Conservation (phyloP, 2,329 filamentous ascomycete genomes). For the Cadophora malorum region DNA sequence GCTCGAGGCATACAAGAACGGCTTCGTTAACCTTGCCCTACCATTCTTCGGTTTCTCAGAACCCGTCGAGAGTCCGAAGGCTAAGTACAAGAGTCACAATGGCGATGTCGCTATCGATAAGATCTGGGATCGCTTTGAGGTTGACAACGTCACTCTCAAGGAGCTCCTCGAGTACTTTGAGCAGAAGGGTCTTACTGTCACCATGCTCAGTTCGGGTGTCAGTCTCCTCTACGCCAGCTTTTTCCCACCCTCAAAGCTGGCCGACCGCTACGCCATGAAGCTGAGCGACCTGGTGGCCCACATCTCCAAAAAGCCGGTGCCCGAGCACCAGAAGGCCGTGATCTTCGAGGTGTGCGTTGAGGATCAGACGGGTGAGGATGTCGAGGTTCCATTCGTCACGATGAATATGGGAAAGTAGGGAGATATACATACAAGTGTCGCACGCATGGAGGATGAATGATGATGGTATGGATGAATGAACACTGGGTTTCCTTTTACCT, state of each 20-base stretch:
- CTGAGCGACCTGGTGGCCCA: constrained; percentile 87
- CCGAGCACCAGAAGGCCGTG: constrained; percentile 89
- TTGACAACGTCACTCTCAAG: constrained; percentile 81
- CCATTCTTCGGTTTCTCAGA: constrained; percentile 99
- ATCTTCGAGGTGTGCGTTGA: constrained; percentile 97
- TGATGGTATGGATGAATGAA: constrained; percentile 27
- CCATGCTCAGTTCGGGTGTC: constrained; percentile 97
- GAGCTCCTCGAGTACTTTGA: constrained; percentile 86
- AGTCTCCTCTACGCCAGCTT: constrained; percentile 94
- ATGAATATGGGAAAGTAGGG: constrained; percentile 60
- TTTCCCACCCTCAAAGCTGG: constrained; percentile 77
- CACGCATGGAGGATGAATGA: constrained; percentile 20
- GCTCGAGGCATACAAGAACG: constrained; percentile 99
- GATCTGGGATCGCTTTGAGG: constrained; percentile 97
- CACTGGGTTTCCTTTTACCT: constrained; percentile 11
- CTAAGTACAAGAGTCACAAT: constrained; percentile 80
- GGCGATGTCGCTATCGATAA: constrained; percentile 89
- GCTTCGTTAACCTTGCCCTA: constrained; percentile 93
- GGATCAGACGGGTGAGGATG: constrained; percentile 87
- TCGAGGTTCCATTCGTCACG: constrained; percentile 97
- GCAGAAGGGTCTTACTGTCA: constrained; percentile 79
- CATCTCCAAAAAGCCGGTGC: constrained; percentile 91
- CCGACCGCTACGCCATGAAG: constrained; percentile 82
- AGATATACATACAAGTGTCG: background rate
- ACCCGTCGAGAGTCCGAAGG: constrained; percentile 92